These are phyloP conservation scores for Dioszegia aurantiaca DNA, from an alignment of 768 basidiomycete genomes.

Conservation along the genomic window DNA sequence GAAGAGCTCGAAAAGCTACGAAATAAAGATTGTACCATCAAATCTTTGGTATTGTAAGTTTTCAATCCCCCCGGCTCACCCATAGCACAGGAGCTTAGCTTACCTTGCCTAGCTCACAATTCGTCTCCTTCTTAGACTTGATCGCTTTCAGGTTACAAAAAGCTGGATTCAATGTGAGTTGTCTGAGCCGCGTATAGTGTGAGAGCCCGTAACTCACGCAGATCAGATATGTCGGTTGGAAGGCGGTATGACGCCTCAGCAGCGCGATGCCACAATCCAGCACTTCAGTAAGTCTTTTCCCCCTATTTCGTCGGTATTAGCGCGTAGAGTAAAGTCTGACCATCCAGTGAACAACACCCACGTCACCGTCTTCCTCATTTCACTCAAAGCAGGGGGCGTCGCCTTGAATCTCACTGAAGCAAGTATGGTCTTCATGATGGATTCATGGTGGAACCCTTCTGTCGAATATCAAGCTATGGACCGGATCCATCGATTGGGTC, in stretches of 20 bases:
- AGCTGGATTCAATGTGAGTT: constrained; percentile 78
- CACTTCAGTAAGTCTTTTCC: constrained; percentile 62
- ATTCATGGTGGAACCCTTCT: constrained; percentile 99
- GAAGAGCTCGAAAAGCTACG: constrained; percentile 88
- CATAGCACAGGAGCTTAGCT: not conserved
- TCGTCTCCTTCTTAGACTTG: constrained; percentile 61
- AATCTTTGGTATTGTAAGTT: constrained; percentile 79
- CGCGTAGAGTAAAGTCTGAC: constrained; percentile 60
- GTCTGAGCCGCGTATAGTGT: too few relatives aligned
- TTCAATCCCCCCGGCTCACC: too few relatives aligned
- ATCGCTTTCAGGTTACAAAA: constrained; percentile 88
- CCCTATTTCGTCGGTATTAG: too few relatives aligned
- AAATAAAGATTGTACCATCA: constrained; percentile 80
- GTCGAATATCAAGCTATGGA: constrained; percentile 75
- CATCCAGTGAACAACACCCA: constrained; percentile 71
- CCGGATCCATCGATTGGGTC: constrained; percentile 93
- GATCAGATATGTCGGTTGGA: constrained; percentile 83
- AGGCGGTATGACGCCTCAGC: constrained; percentile 95
- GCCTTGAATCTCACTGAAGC: constrained; percentile 57
- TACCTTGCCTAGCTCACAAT: constrained; percentile 43
- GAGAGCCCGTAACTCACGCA: constrained; percentile 10
- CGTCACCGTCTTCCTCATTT: constrained; percentile 94
- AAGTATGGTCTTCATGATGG: constrained; percentile 92
- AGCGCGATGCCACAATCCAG: constrained; percentile 88
- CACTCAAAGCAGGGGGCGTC: constrained; percentile 86